Percentiles rank a stretch among this genome's conserved stretches.
These are phyloP conservation scores for Fraxinus floribunda DNA, from an alignment of 305 asterid species.

Conservation along the genomic window DNA sequence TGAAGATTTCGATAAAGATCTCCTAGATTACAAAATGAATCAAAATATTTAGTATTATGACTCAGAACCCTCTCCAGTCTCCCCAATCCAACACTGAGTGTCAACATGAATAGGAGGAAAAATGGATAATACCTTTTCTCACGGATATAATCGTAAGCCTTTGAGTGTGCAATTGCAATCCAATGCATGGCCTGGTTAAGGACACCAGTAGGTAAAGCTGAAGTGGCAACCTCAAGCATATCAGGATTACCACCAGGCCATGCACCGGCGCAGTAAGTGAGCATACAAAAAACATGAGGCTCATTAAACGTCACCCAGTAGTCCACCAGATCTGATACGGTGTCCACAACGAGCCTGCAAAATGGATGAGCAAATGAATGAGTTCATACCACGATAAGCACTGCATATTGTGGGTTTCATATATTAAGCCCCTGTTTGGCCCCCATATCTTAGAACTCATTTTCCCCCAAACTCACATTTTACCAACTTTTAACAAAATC, in stretches of 20 bases:
- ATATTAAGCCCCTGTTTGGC: neutral
- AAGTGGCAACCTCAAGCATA: constrained; percentile 89
- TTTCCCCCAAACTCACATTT: neutral
- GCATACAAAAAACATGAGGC: constrained; percentile 87
- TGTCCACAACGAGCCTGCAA: constrained; percentile 74
- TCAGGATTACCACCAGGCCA: constrained; percentile 99
- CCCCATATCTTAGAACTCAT: neutral
- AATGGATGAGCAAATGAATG: constrained; percentile 10
- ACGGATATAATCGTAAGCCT: constrained; percentile 84
- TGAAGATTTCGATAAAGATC: neutral
- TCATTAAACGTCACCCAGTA: constrained; percentile 95
- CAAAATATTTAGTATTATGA: neutral
- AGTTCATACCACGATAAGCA: neutral
- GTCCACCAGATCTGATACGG: constrained; percentile 76
- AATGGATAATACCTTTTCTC: constrained; percentile 56
- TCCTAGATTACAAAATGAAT: neutral
- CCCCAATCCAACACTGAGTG: neutral
- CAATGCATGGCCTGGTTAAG: constrained; percentile 82
- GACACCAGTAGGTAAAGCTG: constrained; percentile 87
- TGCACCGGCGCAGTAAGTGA: constrained; percentile 92
- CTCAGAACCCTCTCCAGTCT: neutral
- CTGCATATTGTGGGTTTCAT: neutral
- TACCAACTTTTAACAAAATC: neutral
- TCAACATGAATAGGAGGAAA: neutral
- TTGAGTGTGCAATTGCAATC: constrained; percentile 74